phyloP scores from a whole-genome alignment of 2,329 filamentous ascomycete genomes.

The Seiridium cupressi region DNA sequence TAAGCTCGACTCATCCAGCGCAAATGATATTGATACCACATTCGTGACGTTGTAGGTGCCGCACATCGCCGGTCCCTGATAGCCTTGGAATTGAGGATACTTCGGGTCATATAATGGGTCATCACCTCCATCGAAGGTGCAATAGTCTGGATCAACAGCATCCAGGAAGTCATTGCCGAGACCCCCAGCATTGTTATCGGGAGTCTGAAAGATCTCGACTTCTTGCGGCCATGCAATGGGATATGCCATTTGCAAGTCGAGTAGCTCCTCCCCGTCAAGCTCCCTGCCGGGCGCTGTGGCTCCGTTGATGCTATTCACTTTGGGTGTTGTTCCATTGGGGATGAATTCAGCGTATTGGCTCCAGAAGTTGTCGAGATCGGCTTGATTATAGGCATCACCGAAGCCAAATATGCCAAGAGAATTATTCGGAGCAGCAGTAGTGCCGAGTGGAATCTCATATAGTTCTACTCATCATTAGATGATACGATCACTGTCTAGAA shows the following conservation, averaged over 20 bases:
- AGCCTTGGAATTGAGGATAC: neutral
- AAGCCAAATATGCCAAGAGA: neutral
- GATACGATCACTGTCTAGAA: neutral
- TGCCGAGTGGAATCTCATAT: neutral
- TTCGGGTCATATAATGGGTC: neutral
- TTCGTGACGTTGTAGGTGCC: neutral
- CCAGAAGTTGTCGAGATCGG: neutral
- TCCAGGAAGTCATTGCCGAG: neutral
- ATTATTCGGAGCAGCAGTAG: neutral
- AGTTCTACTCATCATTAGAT: neutral
- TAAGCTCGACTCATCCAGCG: slow-evolving; percentile 41
- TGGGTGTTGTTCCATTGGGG: neutral
- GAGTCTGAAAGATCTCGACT: neutral
- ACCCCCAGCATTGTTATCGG: neutral
- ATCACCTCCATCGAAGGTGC: neutral
- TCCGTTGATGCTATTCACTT: neutral
- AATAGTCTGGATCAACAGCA: neutral
- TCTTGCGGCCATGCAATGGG: neutral
- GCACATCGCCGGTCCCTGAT: neutral
- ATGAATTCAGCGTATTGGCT: neutral
- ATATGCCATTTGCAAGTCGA: neutral
- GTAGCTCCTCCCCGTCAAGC: neutral
- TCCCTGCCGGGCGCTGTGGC: neutral
- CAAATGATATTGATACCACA: neutral
- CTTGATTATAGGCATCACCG: neutral